Evolutionary conservation across 2,329 filamentous ascomycete species (phyloP).

Genomic region (Pezicula carpinea): DNA sequence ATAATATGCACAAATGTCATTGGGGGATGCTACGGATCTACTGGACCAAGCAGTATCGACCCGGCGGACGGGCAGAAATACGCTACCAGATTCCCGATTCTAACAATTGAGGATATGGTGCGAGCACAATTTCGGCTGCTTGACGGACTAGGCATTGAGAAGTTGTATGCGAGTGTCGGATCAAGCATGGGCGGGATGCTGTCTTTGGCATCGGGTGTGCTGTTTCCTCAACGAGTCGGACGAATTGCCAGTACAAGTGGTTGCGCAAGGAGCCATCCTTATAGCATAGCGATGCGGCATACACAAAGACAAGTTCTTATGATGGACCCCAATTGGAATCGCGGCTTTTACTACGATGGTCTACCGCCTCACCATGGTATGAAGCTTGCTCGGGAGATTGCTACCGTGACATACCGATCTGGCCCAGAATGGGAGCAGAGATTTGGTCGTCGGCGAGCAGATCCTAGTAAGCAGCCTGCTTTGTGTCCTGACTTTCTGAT

Average conservation of each 20-base stretch:
- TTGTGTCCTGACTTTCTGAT: slow-evolving; percentile 97
- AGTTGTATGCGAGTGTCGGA: slow-evolving; percentile 86
- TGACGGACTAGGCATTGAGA: slow-evolving; percentile 70
- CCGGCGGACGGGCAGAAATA: slow-evolving; percentile 85
- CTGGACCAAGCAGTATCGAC: slow-evolving; percentile 82
- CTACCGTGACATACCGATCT: slow-evolving; percentile 93
- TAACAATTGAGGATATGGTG: slow-evolving; percentile 98
- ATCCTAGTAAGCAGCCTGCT: slow-evolving; percentile 80
- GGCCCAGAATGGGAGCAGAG: slow-evolving; percentile 97
- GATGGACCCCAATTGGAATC: slow-evolving; percentile 97
- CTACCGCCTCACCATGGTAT: slow-evolving; percentile 93
- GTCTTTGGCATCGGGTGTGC: slow-evolving; percentile 77
- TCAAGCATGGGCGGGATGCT: slow-evolving; percentile 99
- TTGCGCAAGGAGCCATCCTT: slow-evolving; percentile 90
- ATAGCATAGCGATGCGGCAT: slow-evolving; percentile 98
- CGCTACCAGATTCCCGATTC: slow-evolving; percentile 89
- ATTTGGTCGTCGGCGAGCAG: slow-evolving; percentile 83
- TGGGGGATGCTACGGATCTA: slow-evolving; percentile 93
- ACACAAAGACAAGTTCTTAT: slow-evolving; percentile 96
- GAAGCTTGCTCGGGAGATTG: slow-evolving; percentile 96
- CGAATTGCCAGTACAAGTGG: slow-evolving; percentile 87
- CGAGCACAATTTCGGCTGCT: slow-evolving; percentile 88
- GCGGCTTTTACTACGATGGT: slow-evolving; percentile 85
- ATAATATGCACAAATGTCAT: slow-evolving; percentile 96
- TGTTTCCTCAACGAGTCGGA: slow-evolving; percentile 78